Percentiles rank a stretch among this genome's conserved stretches.
These are phyloP conservation scores for Mortierella claussenii DNA, from an alignment of 192 early-diverging fungal species.

Conservation along the genomic window DNA sequence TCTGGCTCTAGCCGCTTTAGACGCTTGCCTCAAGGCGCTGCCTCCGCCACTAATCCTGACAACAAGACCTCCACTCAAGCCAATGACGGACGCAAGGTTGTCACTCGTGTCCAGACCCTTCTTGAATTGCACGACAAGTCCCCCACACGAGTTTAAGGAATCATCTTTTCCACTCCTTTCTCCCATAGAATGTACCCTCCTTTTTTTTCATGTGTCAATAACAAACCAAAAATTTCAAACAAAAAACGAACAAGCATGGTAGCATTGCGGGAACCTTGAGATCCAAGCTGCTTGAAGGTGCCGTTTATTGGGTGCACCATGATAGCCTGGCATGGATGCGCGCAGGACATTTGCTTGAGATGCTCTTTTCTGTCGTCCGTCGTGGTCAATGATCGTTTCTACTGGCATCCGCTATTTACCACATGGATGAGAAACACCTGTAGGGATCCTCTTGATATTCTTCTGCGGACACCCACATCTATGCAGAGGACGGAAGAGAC, in stretches of 20 bases:
- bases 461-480: conserved; percentile 99
- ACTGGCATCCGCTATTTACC: background rate
- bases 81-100: conserved; percentile 13
- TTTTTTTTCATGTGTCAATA: conserved; percentile 6
- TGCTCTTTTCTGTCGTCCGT: background rate
- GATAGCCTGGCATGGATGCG: too few relatives aligned
- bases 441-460: conserved; percentile 98
- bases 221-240: too few relatives aligned
- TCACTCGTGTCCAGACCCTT: conserved; percentile 39
- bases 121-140: conserved; percentile 35
- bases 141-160: conserved; percentile 14
- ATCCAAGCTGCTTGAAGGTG: too few relatives aligned
- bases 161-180: background rate
- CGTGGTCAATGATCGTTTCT: background rate
- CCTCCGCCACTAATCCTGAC: background rate
- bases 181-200: conserved; percentile 3
- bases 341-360: too few relatives aligned
- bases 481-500: conserved; percentile 1
- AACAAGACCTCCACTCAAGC: background rate
- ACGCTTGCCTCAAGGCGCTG: conserved; percentile 22
- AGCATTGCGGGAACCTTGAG: too few relatives aligned
- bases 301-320: too few relatives aligned
- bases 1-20: background rate
- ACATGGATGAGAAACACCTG: conserved; percentile 58
- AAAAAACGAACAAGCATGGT: too few relatives aligned